phyloP scores from a whole-genome alignment of 805 yeast genomes.

The Ogataea nakhonphanomensis region DNA sequence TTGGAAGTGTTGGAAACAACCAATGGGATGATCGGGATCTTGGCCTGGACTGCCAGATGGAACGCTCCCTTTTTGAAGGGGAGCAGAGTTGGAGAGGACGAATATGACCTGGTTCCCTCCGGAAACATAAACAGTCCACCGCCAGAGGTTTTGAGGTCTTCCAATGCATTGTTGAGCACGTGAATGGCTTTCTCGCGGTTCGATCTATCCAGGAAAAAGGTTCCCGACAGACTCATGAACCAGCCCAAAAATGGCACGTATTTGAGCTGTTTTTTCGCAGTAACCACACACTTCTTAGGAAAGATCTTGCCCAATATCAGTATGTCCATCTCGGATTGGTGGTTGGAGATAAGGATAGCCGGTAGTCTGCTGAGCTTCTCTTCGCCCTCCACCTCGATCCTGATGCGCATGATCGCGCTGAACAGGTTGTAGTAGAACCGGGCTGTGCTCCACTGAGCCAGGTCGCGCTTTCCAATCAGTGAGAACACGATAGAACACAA shows the following conservation, averaged over 20 bases:
- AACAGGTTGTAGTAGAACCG: slow-evolving; percentile 68
- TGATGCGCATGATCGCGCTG: slow-evolving; percentile 63
- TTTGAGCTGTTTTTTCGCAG: slow-evolving; percentile 82
- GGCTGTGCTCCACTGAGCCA: slow-evolving; percentile 89
- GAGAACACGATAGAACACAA: slow-evolving; percentile 66
- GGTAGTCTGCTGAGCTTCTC: slow-evolving; percentile 59
- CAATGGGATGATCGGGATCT: slow-evolving; percentile 83
- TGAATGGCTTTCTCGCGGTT: slow-evolving; percentile 71
- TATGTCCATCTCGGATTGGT: slow-evolving; percentile 87
- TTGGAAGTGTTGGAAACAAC: slow-evolving; percentile 84
- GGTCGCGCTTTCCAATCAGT: slow-evolving; percentile 66
- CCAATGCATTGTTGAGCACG: slow-evolving; percentile 69
- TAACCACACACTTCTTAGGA: slow-evolving; percentile 86
- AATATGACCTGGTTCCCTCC: slow-evolving; percentile 92
- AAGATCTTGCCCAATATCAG: slow-evolving; percentile 76
- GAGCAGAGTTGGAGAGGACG: slow-evolving; percentile 61
- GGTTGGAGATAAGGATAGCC: slow-evolving; percentile 80
- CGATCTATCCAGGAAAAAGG: slow-evolving; percentile 84
- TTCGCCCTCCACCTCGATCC: slow-evolving; percentile 65
- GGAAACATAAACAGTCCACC: slow-evolving; percentile 90
- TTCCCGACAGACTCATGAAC: slow-evolving; percentile 91
- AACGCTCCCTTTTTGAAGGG: slow-evolving; percentile 98
- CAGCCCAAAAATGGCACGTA: slow-evolving; percentile 91
- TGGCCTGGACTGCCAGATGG: slow-evolving; percentile 92
- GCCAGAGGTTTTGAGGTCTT: slow-evolving; percentile 54